Evolutionary conservation across 2,329 filamentous ascomycete species (phyloP).

Genomic region (Cercospora sp.): DNA sequence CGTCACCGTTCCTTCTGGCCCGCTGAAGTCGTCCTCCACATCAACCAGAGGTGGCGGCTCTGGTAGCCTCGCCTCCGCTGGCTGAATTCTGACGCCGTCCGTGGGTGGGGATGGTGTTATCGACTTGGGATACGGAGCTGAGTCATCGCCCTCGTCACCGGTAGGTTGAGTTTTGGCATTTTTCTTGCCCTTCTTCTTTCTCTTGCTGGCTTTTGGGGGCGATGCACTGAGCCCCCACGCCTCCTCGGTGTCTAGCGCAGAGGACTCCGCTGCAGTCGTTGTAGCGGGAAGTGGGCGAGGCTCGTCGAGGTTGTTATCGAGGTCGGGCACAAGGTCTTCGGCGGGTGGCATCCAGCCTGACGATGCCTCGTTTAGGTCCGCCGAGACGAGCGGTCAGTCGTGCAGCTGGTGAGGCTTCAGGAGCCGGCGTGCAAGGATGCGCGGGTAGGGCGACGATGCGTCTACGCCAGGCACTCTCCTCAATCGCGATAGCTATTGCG

Average conservation of each 20-base stretch:
- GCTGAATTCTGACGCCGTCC: constrained; percentile 23
- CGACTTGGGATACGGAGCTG: constrained; percentile 31
- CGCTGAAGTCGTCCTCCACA: constrained; percentile 26
- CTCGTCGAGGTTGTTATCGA: constrained; percentile 33
- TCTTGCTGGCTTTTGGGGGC: constrained; percentile 26
- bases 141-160: constrained; percentile 26
- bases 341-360: constrained; percentile 30
- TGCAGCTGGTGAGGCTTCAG: neutral
- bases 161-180: constrained; percentile 28
- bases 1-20: constrained; percentile 18
- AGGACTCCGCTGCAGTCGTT: constrained; percentile 10
- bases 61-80: constrained; percentile 14
- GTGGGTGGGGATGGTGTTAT: constrained; percentile 34
- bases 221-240: constrained; percentile 23
- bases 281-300: constrained; percentile 22
- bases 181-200: constrained; percentile 36
- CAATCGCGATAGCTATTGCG: neutral
- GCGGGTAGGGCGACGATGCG: neutral
- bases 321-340: constrained; percentile 30
- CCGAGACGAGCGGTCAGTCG: neutral
- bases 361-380: neutral
- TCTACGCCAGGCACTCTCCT: neutral
- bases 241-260: constrained; percentile 18
- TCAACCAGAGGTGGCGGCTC: constrained; percentile 20
- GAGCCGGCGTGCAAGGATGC: neutral